Evolutionary conservation across 495 filamentous ascomycete genomes (phyloP).

Genomic region (Penicillium herquei): DNA sequence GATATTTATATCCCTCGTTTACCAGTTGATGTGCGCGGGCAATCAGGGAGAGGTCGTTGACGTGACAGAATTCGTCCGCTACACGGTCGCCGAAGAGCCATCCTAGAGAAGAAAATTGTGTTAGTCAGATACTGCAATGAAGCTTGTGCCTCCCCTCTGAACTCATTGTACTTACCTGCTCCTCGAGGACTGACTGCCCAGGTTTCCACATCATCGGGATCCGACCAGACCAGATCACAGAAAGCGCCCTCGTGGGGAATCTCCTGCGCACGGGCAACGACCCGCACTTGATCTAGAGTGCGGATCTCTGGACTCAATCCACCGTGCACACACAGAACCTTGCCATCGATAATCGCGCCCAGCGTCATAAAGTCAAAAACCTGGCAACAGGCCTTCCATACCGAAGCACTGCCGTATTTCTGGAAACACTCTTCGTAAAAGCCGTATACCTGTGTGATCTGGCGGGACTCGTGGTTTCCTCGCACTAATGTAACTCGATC

Average conservation of each 20-base stretch:
- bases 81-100: conserved; percentile 99
- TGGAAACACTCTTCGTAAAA: conserved; percentile 98
- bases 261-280: conserved; percentile 94
- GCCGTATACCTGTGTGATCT: conserved; percentile 98
- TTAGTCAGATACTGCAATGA: neutral
- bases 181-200: conserved; percentile 96
- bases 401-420: conserved; percentile 96
- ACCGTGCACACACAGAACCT: conserved; percentile 95
- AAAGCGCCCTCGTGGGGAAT: conserved; percentile 98
- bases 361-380: conserved; percentile 98
- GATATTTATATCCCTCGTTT: conserved; percentile 98
- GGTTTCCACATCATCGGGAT: conserved; percentile 96
- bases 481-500: conserved; percentile 93
- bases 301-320: conserved; percentile 96
- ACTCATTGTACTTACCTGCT: conserved; percentile 53
- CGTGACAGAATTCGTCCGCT: conserved; percentile 97
- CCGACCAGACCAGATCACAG: conserved; percentile 97
- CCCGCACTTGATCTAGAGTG: conserved; percentile 95
- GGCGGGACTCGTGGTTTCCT: conserved; percentile 95
- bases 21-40: conserved; percentile 95
- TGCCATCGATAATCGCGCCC: conserved; percentile 94
- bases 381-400: conserved; percentile 99
- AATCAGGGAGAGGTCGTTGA: conserved; percentile 92
- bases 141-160: neutral
- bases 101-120: conserved; percentile 34